phyloP scores from a whole-genome alignment of 2,329 filamentous ascomycete species.

The Ceratocystis eucalypticola region DNA sequence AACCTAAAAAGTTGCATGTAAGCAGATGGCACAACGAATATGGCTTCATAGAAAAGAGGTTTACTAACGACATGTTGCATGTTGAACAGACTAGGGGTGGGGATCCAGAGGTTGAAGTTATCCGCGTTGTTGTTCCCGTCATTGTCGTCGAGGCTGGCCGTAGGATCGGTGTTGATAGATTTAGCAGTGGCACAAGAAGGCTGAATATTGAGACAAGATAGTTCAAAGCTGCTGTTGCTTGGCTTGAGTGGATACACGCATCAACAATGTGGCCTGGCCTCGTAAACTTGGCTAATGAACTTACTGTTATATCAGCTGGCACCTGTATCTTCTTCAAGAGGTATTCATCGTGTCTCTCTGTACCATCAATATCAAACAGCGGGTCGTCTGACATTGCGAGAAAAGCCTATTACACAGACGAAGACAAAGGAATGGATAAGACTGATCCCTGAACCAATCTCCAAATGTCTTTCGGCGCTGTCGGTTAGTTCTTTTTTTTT shows the following conservation, averaged over 20 bases:
- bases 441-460: background rate
- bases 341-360: background rate
- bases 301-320: background rate
- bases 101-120: background rate
- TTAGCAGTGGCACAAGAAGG: background rate
- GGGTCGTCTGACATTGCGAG: background rate
- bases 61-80: background rate
- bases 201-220: background rate
- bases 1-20: background rate
- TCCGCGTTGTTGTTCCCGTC: background rate
- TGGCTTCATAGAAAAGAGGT: background rate
- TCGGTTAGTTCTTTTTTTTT: background rate
- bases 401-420: background rate
- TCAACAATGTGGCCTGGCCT: background rate
- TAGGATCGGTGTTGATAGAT: background rate
- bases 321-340: background rate
- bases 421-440: background rate
- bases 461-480: background rate
- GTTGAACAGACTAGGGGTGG: background rate
- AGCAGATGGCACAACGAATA: background rate
- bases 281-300: background rate
- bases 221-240: background rate
- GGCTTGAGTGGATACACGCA: background rate
- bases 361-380: background rate
- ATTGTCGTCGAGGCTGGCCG: background rate